These are phyloP conservation scores for Cryptococcus sp. DNA, from an alignment of 1,284 basidiomycete species.

Conservation along the genomic window DNA sequence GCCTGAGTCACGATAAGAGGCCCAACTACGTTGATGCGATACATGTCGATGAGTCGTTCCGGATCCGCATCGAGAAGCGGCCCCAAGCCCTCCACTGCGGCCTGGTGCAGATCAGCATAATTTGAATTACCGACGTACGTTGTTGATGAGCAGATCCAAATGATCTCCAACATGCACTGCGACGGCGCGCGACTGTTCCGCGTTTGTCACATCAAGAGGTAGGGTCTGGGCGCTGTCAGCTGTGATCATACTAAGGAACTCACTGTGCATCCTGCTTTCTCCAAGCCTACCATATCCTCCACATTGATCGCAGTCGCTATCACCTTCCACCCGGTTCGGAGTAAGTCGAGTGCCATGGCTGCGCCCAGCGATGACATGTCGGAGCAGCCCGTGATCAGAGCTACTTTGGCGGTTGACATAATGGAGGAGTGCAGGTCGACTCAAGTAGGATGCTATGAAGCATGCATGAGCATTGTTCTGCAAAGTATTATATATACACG, in stretches of 20 bases:
- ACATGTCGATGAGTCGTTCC: slow-evolving; percentile 14
- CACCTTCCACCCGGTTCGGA: slow-evolving; percentile 11
- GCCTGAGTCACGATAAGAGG: slow-evolving; percentile 22
- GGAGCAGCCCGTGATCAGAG: slow-evolving; percentile 28
- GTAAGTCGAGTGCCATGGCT: slow-evolving; percentile 14
- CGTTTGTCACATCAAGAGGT: slow-evolving; percentile 16
- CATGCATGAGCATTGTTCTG: no score
- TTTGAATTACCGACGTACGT: slow-evolving; percentile 3
- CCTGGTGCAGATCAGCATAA: no score
- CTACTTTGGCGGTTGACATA: slow-evolving; percentile 6
- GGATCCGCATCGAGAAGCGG: slow-evolving; percentile 8
- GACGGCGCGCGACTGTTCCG: slow-evolving; percentile 1
- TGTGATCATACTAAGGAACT: neutral
- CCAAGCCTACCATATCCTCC: slow-evolving; percentile 12
- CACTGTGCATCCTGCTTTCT: slow-evolving; percentile 15
- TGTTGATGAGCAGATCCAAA: slow-evolving; percentile 20
- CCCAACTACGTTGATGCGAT: slow-evolving; percentile 28
- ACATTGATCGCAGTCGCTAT: slow-evolving; percentile 22
- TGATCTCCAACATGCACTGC: neutral
- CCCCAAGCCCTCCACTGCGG: no score
- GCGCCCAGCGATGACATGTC: slow-evolving; percentile 22
- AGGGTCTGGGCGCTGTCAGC: neutral
- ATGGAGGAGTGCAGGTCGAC: no score
- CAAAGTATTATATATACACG: no score
- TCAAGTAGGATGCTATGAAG: no score